A percentile compares a stretch with the other conserved stretches of the same genome.
These are phyloP conservation scores for Simmondsia chinensis DNA, from an alignment of 148 eudicot genomes.

Conservation along the genomic window DNA sequence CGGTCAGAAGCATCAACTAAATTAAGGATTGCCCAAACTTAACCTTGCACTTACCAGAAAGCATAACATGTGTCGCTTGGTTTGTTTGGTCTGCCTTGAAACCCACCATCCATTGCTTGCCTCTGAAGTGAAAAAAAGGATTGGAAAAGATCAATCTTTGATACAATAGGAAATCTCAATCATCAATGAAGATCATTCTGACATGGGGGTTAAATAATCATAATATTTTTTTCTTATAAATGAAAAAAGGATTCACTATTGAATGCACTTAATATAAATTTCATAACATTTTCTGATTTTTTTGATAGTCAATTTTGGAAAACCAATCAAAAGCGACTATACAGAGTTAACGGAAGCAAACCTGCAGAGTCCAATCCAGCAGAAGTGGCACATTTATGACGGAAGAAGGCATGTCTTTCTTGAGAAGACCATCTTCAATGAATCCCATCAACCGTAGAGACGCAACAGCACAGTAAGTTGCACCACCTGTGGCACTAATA, in stretches of 20 bases:
- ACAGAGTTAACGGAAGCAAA: slow-evolving; percentile 14
- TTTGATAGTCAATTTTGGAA: no score
- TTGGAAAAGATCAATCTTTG: no score
- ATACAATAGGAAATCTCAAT: no score
- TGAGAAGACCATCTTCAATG: slow-evolving; percentile 47
- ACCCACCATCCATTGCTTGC: slow-evolving; percentile 84
- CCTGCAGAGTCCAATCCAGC: slow-evolving; percentile 87
- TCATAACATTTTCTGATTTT: no score
- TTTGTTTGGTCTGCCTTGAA: slow-evolving; percentile 78
- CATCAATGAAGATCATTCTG: no score
- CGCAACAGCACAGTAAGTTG: slow-evolving; percentile 90
- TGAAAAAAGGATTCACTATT: no score
- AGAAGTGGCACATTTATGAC: slow-evolving; percentile 57
- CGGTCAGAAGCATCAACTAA: no score
- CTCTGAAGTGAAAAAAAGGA: slow-evolving; percentile 39
- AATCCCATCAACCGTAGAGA: slow-evolving; percentile 90
- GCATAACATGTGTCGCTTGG: slow-evolving; percentile 84
- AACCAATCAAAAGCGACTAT: background rate
- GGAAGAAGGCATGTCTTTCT: slow-evolving; percentile 28
- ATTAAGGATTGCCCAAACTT: no score
- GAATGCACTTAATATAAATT: no score
- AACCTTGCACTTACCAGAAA: slow-evolving; percentile 54
- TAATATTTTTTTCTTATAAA: no score
- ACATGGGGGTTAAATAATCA: no score
- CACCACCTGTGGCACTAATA: slow-evolving; percentile 94